phyloP scores from a whole-genome alignment of 1,284 basidiomycete species.

The Irpex sp. region DNA sequence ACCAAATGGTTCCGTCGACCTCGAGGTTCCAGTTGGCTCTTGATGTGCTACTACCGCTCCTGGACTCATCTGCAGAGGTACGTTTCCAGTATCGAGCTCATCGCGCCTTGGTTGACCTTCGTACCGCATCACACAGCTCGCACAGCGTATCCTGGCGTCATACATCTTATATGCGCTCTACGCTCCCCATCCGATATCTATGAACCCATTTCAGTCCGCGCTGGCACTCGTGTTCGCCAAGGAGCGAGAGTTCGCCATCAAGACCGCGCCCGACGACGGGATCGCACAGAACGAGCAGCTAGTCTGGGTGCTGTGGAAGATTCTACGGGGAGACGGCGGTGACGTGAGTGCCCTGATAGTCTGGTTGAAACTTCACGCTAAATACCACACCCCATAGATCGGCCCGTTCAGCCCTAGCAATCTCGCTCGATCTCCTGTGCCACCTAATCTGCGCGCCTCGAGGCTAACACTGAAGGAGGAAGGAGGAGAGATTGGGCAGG shows the following conservation, averaged over 20 bases:
- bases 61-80: conserved; percentile 42
- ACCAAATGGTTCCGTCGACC: conserved; percentile 65
- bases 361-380: background rate
- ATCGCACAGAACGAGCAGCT: conserved; percentile 66
- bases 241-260: conserved; percentile 58
- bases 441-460: conserved; percentile 64
- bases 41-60: conserved; percentile 68
- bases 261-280: conserved; percentile 45
- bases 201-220: conserved; percentile 75
- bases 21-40: conserved; percentile 74
- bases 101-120: conserved; percentile 6
- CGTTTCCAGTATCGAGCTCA: conserved; percentile 10
- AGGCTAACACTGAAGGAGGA: conserved; percentile 65
- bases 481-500: conserved; percentile 40
- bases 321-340: conserved; percentile 71
- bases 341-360: conserved; percentile 48
- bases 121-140: conserved; percentile 38
- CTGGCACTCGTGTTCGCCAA: conserved; percentile 59
- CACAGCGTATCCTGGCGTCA: conserved; percentile 68
- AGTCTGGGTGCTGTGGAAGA: conserved; percentile 81
- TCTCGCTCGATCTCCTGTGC: conserved; percentile 63
- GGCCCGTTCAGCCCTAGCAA: conserved; percentile 72
- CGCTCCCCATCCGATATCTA: conserved; percentile 67
- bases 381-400: conserved; percentile 41
- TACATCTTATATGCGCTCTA: conserved; percentile 76